A percentile compares a stretch with the other conserved stretches of the same genome.
Conservation (phyloP, 1,139 yeast species). For the Geotrichum bryndzae region DNA sequence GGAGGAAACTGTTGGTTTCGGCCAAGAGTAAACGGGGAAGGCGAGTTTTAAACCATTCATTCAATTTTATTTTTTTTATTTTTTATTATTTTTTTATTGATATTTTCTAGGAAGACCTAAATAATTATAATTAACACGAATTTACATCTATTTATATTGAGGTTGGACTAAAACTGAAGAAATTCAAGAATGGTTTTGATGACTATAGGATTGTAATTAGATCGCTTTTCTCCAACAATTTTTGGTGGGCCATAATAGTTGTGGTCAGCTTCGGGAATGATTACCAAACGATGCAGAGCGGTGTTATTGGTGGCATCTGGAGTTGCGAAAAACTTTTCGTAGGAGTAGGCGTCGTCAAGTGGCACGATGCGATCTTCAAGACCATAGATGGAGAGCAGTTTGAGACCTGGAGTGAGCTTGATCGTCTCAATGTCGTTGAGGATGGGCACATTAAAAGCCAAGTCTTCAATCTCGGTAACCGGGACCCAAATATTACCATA, state of each 20-base stretch:
- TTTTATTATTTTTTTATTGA: not conserved
- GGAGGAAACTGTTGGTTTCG: conserved; percentile 92
- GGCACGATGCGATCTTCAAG: conserved; percentile 14
- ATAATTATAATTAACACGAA: not conserved
- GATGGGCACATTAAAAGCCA: conserved; percentile 4
- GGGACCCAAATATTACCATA: conserved; percentile 13
- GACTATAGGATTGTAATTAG: conserved; percentile 16
- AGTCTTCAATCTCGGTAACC: conserved; percentile 9
- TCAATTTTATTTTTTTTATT: not conserved
- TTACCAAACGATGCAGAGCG: not conserved
- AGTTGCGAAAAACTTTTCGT: conserved; percentile 1
- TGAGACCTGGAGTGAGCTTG: not conserved
- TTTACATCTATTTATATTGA: not conserved
- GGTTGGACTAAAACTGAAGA: not conserved
- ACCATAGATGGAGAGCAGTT: conserved; percentile 12
- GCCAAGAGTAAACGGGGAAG: conserved; percentile 63
- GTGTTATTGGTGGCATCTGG: not conserved
- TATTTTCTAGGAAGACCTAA: not conserved
- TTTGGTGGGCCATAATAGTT: conserved; percentile 18
- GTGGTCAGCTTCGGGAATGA: conserved; percentile 18
- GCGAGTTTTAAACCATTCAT: not conserved
- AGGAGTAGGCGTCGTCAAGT: conserved; percentile 9
- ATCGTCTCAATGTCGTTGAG: conserved; percentile 3
- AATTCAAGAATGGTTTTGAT: conserved; percentile 6
- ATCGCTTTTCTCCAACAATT: conserved; percentile 11